phyloP scores from a whole-genome alignment of 345 rosid species.

The Hirschfeldia incana region DNA sequence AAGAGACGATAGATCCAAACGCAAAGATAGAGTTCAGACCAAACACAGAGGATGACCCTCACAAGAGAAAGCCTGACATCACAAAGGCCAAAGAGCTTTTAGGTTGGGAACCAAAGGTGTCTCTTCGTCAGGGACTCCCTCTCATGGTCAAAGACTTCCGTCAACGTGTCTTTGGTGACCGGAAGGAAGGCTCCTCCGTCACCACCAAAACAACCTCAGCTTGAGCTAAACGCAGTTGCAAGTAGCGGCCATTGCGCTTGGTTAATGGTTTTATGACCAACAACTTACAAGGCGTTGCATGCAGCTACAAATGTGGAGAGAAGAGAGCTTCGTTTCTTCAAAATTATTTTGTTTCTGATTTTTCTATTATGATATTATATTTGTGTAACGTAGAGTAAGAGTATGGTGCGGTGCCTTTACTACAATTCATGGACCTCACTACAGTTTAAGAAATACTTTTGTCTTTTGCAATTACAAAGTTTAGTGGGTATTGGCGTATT shows the following conservation, averaged over 20 bases:
- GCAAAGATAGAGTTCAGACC: conserved; percentile 85
- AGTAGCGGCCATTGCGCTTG: conserved; percentile 3
- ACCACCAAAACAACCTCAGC: conserved; percentile 31
- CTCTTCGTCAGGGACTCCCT: conserved; percentile 80
- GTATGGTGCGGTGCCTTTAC: conserved; percentile 22
- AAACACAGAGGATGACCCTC: conserved; percentile 89
- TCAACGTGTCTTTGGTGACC: conserved; percentile 69
- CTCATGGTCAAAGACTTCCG: conserved; percentile 79
- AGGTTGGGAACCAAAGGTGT: conserved; percentile 72
- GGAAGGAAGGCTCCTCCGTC: conserved; percentile 36
- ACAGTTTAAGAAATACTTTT: background rate
- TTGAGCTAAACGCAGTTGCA: conserved; percentile 18
- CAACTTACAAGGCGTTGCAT: background rate
- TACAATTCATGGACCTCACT: conserved; percentile 1
- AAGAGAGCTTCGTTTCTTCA: background rate
- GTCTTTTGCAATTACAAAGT: conserved; percentile 23
- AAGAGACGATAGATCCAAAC: conserved; percentile 74
- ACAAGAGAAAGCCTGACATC: conserved; percentile 83
- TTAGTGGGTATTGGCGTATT: background rate
- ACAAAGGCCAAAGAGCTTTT: conserved; percentile 73
- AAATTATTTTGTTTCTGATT: conserved; percentile 8
- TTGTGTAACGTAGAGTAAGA: conserved; percentile 34
- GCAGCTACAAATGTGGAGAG: conserved; percentile 16
- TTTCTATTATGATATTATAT: conserved; percentile 19
- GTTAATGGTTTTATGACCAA: background rate